Base-by-base conservation (phyloP, 345 rosid species). In the Sisymbrium irio region DNA sequence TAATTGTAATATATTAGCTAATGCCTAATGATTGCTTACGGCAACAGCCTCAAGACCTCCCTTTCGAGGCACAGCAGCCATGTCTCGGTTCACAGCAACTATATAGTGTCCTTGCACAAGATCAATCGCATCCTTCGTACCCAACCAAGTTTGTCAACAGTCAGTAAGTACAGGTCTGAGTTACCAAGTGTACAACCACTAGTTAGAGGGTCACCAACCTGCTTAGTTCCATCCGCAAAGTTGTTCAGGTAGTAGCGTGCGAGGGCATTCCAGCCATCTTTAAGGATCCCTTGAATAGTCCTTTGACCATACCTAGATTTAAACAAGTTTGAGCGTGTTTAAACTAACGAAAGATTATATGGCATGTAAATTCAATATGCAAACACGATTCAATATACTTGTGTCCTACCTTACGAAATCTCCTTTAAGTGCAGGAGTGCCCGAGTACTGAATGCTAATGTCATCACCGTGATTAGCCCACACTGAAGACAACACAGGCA, bases 401-500 rank as follows among this genome's bases (percentile, higher is more conserved):
- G 39, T 13, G 53, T 9, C 40, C 30, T 71, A 94, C 99, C 98
- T 89, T 83, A 91, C 96, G 63, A 89, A 93, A 72, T 91, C 97
- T 83, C 98, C 98, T 85, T 93, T 89, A 25, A 93, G 77, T 76
- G 99, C 97, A 74, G 96, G 93, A 77, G 97, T 92, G 60, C 98
- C 99, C 6, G 99, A 95, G 81, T 92, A 95, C 64, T 95, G 99
- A 81, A 90, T 86, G 87, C 99, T 92, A 77, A 92, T 69, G 30
- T 95, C 99, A 77, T 95, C 99, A 62, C 97, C 99, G 67, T 95
- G 97, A 80, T 90, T 87, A 82, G 97, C 99, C 97, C 99, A 95
- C 78, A 95, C 99, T 95, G 84, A 76, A 77, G 45, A 41, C 17
- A 28, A 73, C 59, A 67, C 65, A 78, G 80, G 41, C 62, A 78